A percentile compares a stretch with the other conserved stretches of the same genome.
phyloP scores from a whole-genome alignment of 306 rosid species.

The Begonia peltatifolia region DNA sequence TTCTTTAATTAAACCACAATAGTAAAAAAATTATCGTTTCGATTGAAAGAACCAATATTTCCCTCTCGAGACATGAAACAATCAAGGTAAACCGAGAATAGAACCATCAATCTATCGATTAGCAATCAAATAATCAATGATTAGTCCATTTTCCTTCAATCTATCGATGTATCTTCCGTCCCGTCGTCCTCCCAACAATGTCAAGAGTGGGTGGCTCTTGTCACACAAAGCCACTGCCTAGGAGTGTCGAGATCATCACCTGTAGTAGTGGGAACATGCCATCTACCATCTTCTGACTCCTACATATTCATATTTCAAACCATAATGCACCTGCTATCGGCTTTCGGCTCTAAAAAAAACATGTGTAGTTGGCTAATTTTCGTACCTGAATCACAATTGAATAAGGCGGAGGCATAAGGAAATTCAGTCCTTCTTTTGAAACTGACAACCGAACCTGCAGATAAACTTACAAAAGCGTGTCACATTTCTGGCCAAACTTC shows the following conservation, averaged over 20 bases:
- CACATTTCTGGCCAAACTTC: too few relatives aligned
- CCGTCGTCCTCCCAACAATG: too few relatives aligned
- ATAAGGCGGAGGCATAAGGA: constrained; percentile 64
- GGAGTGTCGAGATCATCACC: constrained; percentile 61
- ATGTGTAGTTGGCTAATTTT: constrained; percentile 8
- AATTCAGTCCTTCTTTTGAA: constrained; percentile 23
- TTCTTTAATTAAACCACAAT: too few relatives aligned
- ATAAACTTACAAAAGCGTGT: not conserved
- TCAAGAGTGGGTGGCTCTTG: constrained; percentile 20
- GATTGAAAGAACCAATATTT: too few relatives aligned
- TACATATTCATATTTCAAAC: constrained; percentile 14
- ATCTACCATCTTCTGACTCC: constrained; percentile 72
- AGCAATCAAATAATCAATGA: too few relatives aligned
- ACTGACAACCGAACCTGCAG: constrained; percentile 57
- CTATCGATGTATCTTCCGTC: too few relatives aligned
- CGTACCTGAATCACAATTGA: constrained; percentile 81
- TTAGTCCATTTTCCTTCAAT: too few relatives aligned
- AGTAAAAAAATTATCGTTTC: too few relatives aligned
- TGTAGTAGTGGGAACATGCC: constrained; percentile 68
- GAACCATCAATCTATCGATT: too few relatives aligned
- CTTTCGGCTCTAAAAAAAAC: not conserved
- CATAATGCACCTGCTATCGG: constrained; percentile 2
- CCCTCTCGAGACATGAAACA: too few relatives aligned
- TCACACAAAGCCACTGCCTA: constrained; percentile 75
- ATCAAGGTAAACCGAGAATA: too few relatives aligned